Evolutionary conservation across 805 yeast genomes (phyloP).

Genomic region (Tetrapisispora fleetii): DNA sequence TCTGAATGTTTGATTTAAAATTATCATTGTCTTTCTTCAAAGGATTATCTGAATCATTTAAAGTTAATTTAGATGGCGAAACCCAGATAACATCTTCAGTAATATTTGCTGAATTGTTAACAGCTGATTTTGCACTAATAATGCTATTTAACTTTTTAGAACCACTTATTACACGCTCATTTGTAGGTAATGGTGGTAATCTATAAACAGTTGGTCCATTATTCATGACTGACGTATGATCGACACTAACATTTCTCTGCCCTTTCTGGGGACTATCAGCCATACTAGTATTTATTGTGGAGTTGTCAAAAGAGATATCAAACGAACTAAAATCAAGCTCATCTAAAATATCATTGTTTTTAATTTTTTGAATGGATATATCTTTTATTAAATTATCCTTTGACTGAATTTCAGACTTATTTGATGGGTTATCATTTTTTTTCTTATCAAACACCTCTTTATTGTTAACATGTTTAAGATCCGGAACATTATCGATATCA

Average conservation of each 20-base stretch:
- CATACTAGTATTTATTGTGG: constrained; percentile 1
- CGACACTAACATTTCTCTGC: not conserved
- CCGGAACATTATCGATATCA: not conserved
- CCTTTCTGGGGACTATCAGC: not conserved
- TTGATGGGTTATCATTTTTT: not conserved
- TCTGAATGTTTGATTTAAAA: not conserved
- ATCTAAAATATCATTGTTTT: constrained; percentile 7
- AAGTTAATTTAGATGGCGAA: constrained; percentile 26
- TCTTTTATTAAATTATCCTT: not conserved
- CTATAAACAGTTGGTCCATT: constrained; percentile 1
- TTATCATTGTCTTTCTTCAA: not conserved
- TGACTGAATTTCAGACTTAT: not conserved
- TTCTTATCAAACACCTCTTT: not conserved
- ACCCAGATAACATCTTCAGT: constrained; percentile 27
- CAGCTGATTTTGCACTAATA: not conserved
- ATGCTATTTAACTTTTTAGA: not conserved
- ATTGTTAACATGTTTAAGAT: not conserved
- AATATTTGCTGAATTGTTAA: not conserved
- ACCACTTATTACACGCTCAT: not conserved
- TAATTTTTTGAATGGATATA: not conserved
- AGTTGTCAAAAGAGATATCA: constrained; percentile 23
- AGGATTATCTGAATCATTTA: constrained; percentile 11
- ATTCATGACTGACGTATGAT: not conserved
- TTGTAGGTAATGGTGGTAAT: not conserved
- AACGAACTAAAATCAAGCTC: constrained; percentile 28